phyloP scores from a whole-genome alignment of 1,284 basidiomycete genomes.

The Moniliophthora roreri region DNA sequence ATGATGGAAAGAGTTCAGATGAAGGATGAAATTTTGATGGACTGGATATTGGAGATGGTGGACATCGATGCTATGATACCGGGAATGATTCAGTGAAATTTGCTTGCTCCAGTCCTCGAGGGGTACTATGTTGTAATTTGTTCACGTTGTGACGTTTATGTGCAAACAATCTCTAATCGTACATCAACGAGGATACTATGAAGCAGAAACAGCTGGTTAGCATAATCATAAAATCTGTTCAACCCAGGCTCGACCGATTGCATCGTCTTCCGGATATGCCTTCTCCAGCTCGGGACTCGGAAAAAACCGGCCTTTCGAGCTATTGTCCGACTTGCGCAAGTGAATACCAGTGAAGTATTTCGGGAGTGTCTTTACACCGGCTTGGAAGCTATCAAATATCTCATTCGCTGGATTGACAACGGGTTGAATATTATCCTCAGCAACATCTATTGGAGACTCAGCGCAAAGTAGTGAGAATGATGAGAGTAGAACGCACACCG shows the following conservation, averaged over 20 bases:
- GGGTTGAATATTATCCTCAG: constrained; percentile 40
- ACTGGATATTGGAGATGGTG: constrained; percentile 80
- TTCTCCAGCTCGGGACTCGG: constrained; percentile 14
- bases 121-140: no score
- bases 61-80: constrained; percentile 42
- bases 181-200: no score
- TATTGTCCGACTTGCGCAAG: constrained; percentile 12
- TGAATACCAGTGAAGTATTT: constrained; percentile 35
- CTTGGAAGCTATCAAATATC: constrained; percentile 23
- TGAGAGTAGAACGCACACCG: constrained; percentile 36
- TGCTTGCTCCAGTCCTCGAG: no score
- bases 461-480: not conserved
- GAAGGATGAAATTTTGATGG: constrained; percentile 67
- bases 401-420: constrained; percentile 21
- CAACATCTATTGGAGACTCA: constrained; percentile 32
- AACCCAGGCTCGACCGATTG: constrained; percentile 15
- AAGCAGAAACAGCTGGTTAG: no score
- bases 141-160: no score
- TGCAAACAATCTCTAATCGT: no score
- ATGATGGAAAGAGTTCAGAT: constrained; percentile 67
- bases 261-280: constrained; percentile 22
- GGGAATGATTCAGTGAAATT: constrained; percentile 4
- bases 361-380: constrained; percentile 21
- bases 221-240: not conserved
- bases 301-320: constrained; percentile 10